Conservation (phyloP, 345 rosid species). For the Murraya koenigii region DNA sequence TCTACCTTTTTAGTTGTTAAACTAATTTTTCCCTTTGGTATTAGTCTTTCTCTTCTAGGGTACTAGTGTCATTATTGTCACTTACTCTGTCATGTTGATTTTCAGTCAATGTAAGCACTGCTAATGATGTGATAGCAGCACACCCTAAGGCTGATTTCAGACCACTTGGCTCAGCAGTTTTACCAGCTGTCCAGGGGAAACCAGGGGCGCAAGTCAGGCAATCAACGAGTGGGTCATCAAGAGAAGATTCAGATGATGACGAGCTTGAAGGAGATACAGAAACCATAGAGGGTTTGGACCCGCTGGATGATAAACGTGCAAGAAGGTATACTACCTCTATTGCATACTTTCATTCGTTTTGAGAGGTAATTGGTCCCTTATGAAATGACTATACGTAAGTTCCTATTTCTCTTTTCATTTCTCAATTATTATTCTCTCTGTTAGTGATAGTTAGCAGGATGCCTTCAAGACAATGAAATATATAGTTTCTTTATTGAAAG, state of each 20-base stretch:
- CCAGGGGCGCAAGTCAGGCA: constrained; percentile 52
- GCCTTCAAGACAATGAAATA: neutral
- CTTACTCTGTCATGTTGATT: constrained; percentile 15
- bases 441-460: neutral
- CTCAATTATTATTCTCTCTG: neutral
- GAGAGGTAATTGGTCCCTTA: neutral
- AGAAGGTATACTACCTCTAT: constrained; percentile 48
- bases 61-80: neutral
- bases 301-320: constrained; percentile 57
- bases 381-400: neutral
- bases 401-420: neutral
- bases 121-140: constrained; percentile 23
- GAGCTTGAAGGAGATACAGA: constrained; percentile 88
- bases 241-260: constrained; percentile 88
- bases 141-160: constrained; percentile 41
- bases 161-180: constrained; percentile 29
- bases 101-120: constrained; percentile 37
- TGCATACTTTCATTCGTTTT: constrained; percentile 5
- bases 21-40: neutral
- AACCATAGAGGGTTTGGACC: constrained; percentile 57
- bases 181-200: constrained; percentile 38
- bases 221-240: constrained; percentile 84
- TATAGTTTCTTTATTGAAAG: neutral
- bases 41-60: neutral
- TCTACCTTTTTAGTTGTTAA: neutral